A percentile compares a stretch with the other conserved stretches of the same genome.
Evolutionary conservation across 768 basidiomycete species (phyloP).

Genomic region (Lactarius deliciosus): DNA sequence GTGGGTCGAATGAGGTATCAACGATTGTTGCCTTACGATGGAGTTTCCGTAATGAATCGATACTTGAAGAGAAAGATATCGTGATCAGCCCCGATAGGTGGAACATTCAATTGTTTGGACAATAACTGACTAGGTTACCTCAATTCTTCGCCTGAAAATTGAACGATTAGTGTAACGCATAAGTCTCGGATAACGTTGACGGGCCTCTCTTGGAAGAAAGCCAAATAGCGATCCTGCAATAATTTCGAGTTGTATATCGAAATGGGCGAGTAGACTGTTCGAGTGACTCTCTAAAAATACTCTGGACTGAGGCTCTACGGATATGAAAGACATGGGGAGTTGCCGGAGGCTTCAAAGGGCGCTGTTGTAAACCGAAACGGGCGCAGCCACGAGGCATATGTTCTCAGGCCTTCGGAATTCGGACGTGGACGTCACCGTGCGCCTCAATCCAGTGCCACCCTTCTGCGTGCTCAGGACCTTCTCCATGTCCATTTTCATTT

Average conservation of each 20-base stretch:
- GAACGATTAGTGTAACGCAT: background rate
- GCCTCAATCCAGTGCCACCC: too few relatives aligned
- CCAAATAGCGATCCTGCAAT: background rate
- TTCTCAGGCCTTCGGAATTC: background rate
- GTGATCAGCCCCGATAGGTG: background rate
- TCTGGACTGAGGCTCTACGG: background rate
- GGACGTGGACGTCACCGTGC: too few relatives aligned
- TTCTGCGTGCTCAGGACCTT: background rate
- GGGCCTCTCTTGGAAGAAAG: constrained; percentile 1
- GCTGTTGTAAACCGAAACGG: background rate
- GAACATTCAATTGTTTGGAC: background rate
- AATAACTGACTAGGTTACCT: background rate
- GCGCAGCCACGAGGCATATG: background rate
- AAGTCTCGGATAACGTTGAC: background rate
- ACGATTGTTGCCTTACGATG: background rate
- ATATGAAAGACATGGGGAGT: background rate
- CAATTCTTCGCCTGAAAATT: background rate
- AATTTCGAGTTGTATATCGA: background rate
- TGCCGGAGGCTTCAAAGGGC: background rate
- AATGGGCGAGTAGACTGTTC: background rate
- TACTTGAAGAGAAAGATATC: background rate
- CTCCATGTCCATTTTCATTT: too few relatives aligned
- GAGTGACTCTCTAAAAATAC: background rate
- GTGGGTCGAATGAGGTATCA: background rate
- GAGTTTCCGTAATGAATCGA: background rate